phyloP scores from a whole-genome alignment of 2,329 filamentous ascomycete species.

The Hymenoscyphus fraxineus region DNA sequence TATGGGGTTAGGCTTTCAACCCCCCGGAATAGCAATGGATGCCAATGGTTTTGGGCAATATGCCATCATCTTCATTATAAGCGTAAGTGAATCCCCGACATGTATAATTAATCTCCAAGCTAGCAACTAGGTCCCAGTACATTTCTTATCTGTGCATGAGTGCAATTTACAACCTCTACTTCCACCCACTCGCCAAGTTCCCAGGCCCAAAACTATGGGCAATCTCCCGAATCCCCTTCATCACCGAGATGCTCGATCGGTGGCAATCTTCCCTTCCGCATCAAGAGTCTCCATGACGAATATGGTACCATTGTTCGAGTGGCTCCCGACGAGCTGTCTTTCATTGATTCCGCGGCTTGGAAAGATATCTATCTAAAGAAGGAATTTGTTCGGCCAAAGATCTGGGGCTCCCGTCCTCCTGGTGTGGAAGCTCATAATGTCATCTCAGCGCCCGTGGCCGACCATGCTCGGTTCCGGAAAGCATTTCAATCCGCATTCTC shows the following conservation, averaged over 20 bases:
- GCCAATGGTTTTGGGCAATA: background rate
- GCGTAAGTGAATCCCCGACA: background rate
- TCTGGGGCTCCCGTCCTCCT: slow-evolving; percentile 3
- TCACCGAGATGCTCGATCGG: slow-evolving; percentile 5
- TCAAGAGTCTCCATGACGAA: slow-evolving; percentile 20
- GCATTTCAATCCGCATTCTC: slow-evolving; percentile 33
- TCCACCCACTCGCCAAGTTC: slow-evolving; percentile 19
- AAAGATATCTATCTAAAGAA: slow-evolving; percentile 12
- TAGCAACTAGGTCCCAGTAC: background rate
- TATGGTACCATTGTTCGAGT: slow-evolving; percentile 33
- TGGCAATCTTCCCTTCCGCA: slow-evolving; percentile 7
- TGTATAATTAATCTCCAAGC: background rate
- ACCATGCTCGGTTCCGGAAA: slow-evolving; percentile 29
- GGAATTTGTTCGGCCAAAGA: background rate
- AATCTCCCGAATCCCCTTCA: slow-evolving; percentile 8
- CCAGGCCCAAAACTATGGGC: slow-evolving; percentile 19
- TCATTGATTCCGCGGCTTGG: slow-evolving; percentile 7
- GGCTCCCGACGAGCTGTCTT: slow-evolving; percentile 32
- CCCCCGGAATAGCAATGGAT: background rate
- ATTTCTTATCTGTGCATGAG: background rate
- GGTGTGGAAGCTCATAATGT: background rate
- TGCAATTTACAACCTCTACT: slow-evolving; percentile 15
- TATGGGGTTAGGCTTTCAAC: background rate
- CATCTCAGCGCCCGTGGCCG: background rate
- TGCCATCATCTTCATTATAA: background rate